These are phyloP conservation scores for Rheum nobile DNA, from an alignment of 148 eudicot genomes.

Conservation along the genomic window DNA sequence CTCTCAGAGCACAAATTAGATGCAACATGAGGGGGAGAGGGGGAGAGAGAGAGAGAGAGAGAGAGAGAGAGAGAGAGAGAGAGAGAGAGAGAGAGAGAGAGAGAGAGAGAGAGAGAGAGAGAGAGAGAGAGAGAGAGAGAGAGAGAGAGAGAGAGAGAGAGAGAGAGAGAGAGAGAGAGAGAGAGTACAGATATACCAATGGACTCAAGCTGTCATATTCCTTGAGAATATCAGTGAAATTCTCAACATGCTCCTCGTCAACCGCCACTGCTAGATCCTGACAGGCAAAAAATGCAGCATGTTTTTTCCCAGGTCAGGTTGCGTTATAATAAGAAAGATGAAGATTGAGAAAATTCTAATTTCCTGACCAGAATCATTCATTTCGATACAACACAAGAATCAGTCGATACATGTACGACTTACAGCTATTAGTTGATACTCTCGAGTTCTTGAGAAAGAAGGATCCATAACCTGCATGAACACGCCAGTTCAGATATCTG, in stretches of 20 bases:
- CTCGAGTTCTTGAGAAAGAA: conserved; percentile 44
- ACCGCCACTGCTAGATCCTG: conserved; percentile 27
- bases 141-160: too few species aligned
- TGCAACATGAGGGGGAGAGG: not conserved
- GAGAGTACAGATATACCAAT: conserved; percentile 24
- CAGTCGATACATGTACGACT: conserved; percentile 1
- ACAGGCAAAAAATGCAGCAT: not conserved
- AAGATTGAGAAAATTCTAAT: not conserved
- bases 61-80: too few species aligned
- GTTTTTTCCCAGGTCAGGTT: not conserved
- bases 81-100: too few species aligned
- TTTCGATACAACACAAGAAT: not conserved
- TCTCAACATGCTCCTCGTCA: conserved; percentile 20
- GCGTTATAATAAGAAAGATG: not conserved
- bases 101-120: too few species aligned
- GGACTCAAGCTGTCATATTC: conserved; percentile 36
- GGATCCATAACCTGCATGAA: conserved; percentile 46
- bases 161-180: too few species aligned
- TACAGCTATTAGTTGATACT: conserved; percentile 37
- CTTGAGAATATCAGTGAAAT: conserved; percentile 26
- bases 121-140: too few species aligned
- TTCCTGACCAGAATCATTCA: not conserved
- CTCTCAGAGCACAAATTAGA: not conserved
- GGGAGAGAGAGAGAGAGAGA: too few species aligned
- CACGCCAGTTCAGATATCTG: not conserved